These are phyloP conservation scores for Edaphochlamys debaryana DNA, from an alignment of 139 green algal genomes.

Conservation along the genomic window DNA sequence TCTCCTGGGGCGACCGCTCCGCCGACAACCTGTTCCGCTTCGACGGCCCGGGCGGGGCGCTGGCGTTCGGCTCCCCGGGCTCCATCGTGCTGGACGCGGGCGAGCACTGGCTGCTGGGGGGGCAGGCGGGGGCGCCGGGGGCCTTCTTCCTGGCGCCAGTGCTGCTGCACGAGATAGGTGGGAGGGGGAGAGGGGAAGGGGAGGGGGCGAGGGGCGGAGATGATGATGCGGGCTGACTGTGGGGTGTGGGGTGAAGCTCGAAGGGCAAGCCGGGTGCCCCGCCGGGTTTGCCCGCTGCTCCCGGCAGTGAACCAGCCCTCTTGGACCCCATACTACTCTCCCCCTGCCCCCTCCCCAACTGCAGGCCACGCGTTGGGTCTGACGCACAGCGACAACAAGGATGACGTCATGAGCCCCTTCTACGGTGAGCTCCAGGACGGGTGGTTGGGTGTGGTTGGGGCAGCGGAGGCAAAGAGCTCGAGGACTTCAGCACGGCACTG, in stretches of 20 bases:
- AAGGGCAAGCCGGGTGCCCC: too few species aligned
- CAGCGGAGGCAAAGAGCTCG: too few species aligned
- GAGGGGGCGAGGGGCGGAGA: not conserved
- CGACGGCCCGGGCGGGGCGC: constrained; percentile 29
- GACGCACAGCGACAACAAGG: constrained; percentile 24
- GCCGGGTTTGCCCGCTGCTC: too few species aligned
- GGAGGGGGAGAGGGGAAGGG: not conserved
- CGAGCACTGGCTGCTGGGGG: constrained; percentile 45
- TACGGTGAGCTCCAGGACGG: too few species aligned
- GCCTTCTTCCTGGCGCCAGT: constrained; percentile 45
- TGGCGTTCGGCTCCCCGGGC: not conserved
- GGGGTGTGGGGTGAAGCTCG: too few species aligned
- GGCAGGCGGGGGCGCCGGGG: not conserved
- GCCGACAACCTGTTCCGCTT: constrained; percentile 40
- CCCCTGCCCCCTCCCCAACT: not conserved
- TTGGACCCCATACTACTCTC: too few species aligned
- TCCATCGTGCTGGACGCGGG: constrained; percentile 26
- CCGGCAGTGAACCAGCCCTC: too few species aligned
- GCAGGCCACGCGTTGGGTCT: constrained; percentile 49
- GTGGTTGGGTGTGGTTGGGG: too few species aligned
- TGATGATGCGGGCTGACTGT: too few species aligned
- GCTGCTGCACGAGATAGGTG: constrained; percentile 45
- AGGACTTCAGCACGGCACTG: too few species aligned
- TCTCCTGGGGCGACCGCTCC: constrained; percentile 26
- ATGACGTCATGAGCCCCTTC: constrained; percentile 45